phyloP scores from a whole-genome alignment of 2,329 filamentous ascomycete genomes.

The Herpotrichia juniperi region DNA sequence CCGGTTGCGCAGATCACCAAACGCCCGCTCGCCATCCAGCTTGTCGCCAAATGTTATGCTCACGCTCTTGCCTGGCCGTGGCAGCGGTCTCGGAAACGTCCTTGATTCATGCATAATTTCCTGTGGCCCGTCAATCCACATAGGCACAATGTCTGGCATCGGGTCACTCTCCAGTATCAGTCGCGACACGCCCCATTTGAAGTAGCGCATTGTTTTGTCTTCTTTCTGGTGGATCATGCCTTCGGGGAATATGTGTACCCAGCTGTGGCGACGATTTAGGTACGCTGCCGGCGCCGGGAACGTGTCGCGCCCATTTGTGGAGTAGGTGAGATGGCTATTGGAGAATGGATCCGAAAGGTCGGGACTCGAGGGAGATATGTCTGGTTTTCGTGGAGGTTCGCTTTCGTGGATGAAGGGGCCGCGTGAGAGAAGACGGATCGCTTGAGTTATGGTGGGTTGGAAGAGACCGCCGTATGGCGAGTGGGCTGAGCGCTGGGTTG shows the following conservation, averaged over 20 bases:
- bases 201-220: conserved; percentile 83
- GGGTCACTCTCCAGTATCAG: conserved; percentile 89
- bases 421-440: conserved; percentile 79
- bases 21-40: conserved; percentile 73
- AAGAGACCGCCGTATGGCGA: conserved; percentile 83
- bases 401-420: conserved; percentile 52
- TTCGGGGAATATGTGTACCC: conserved; percentile 97
- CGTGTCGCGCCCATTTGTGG: conserved; percentile 69
- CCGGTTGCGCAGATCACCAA: conserved; percentile 75
- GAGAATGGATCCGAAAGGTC: conserved; percentile 61
- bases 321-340: conserved; percentile 61
- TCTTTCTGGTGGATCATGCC: conserved; percentile 91
- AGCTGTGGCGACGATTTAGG: conserved; percentile 71
- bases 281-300: conserved; percentile 77
- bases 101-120: conserved; percentile 86
- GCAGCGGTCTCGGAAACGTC: conserved; percentile 78
- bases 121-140: conserved; percentile 93
- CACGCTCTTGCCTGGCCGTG: conserved; percentile 73
- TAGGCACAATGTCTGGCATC: conserved; percentile 85
- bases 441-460: conserved; percentile 86
- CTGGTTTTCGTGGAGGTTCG: conserved; percentile 28
- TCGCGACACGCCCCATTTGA: conserved; percentile 95
- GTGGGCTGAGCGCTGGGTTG: conserved; percentile 81
- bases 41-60: conserved; percentile 79
- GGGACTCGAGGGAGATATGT: conserved; percentile 31